Evolutionary conservation across 2,329 filamentous ascomycete species (phyloP), one percentile per base, ranked within the genome.

Genomic region (Calonectria crousiana): DNA sequence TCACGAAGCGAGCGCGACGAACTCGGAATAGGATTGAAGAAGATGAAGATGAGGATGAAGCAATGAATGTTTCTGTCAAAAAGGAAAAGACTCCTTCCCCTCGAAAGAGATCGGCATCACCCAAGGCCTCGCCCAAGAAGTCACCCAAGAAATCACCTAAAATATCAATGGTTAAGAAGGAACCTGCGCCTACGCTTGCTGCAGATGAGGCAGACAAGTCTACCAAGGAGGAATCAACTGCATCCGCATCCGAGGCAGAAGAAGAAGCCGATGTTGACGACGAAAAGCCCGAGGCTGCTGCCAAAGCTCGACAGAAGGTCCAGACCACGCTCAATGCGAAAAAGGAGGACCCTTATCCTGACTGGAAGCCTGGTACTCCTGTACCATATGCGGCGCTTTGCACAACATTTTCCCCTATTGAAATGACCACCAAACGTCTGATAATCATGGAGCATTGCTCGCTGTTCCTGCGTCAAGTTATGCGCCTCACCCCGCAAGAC

Each of bases 371-470:
- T 60, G 96, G 96, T 60, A 91, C 94, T 62, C 95, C 96, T 14
- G 96, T 98, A 1, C 97, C 97, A 0, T 99, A 98, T 81, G 96
- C 95, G 32, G 97, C 97, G 16, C 90, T 99, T 10, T 98, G 97
- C 85, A 95, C 92, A 14, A 98, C 97, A 0, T 98, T 98, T 81
- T 98, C 96, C 1, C 91, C 98, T 41, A 93, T 98, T 68, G 97
- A 99, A 86, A 93, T 98, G 89, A 99, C 96, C 0, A 95, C 95
- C 8, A 98, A 98, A 83, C 92, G 97, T 69, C 86, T 99, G 53
- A 89, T 95, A 75, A 99, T 99, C 76, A 91, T 94, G 78, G 94
- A 96, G 23, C 93, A 98, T 83, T 98, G 96, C 85, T 94, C 96
- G 1, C 89, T 95, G 2, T 98, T 99, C 83, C 89, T 99, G 65